phyloP scores from a whole-genome alignment of 352 stramenopile genomes.

The Chrysophaeum taylorii region DNA sequence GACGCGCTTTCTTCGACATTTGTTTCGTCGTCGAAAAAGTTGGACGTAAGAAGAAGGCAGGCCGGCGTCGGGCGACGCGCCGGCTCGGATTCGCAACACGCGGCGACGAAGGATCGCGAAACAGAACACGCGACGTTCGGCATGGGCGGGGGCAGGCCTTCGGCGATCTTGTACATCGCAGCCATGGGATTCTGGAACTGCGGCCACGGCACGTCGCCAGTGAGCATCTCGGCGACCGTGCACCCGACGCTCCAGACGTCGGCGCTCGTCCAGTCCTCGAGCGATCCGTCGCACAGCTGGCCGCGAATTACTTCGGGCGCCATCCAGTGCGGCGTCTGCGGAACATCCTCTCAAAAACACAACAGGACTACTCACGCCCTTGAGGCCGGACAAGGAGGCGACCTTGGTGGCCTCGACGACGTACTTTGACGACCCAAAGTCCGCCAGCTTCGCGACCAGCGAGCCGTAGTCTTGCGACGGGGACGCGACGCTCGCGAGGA shows the following conservation, averaged over 20 bases:
- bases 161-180: conserved; percentile 72
- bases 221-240: conserved; percentile 81
- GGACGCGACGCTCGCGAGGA: conserved; percentile 37
- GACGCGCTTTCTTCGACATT: too few relatives aligned
- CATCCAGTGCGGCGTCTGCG: conserved; percentile 82
- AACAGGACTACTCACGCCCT: too few relatives aligned
- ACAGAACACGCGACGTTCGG: too few relatives aligned
- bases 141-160: conserved; percentile 4
- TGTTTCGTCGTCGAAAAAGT: too few relatives aligned
- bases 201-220: conserved; percentile 67
- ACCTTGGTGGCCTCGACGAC: conserved; percentile 41
- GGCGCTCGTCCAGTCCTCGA: conserved; percentile 58
- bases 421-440: conserved; percentile 61
- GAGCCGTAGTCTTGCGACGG: neutral
- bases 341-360: too few relatives aligned
- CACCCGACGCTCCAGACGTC: conserved; percentile 84
- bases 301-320: conserved; percentile 70
- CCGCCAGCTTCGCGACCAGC: conserved; percentile 48
- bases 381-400: conserved; percentile 59
- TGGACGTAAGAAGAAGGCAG: too few relatives aligned
- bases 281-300: conserved; percentile 26
- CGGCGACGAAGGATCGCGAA: too few relatives aligned
- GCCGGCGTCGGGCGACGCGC: too few relatives aligned
- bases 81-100: too few relatives aligned
- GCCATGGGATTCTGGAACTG: conserved; percentile 72